These are phyloP conservation scores for Cladophialophora psammophila DNA, from an alignment of 2,329 filamentous ascomycete genomes.

Conservation along the genomic window DNA sequence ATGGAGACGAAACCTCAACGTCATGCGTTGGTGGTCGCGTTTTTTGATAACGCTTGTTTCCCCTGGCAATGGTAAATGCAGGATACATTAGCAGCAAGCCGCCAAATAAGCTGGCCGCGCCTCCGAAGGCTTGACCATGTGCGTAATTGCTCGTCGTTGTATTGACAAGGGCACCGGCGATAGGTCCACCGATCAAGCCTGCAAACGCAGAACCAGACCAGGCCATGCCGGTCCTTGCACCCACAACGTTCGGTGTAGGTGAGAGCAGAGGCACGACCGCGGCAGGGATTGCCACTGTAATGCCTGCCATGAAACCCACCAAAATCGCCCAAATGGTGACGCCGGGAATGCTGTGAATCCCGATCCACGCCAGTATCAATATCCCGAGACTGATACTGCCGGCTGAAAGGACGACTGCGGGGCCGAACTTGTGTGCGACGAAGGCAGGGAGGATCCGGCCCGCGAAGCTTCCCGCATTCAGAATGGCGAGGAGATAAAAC, in stretches of 20 bases:
- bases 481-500: slow-evolving; percentile 22
- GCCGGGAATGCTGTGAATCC: slow-evolving; percentile 6
- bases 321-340: slow-evolving; percentile 20
- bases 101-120: slow-evolving; percentile 14
- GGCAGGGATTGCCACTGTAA: slow-evolving; percentile 20
- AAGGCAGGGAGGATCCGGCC: slow-evolving; percentile 22
- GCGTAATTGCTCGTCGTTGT: slow-evolving; percentile 18
- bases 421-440: slow-evolving; percentile 18
- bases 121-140: slow-evolving; percentile 20
- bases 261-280: slow-evolving; percentile 19
- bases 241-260: slow-evolving; percentile 17
- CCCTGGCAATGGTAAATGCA: slow-evolving; percentile 18
- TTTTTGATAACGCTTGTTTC: slow-evolving; percentile 14
- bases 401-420: slow-evolving; percentile 10
- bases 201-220: slow-evolving; percentile 19
- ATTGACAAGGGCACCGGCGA: slow-evolving; percentile 23
- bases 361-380: slow-evolving; percentile 19
- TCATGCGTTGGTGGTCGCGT: neutral
- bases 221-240: slow-evolving; percentile 21
- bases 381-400: slow-evolving; percentile 15
- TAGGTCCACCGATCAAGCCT: slow-evolving; percentile 14
- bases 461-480: slow-evolving; percentile 20
- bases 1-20: neutral
- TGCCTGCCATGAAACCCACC: slow-evolving; percentile 21
- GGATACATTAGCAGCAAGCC: slow-evolving; percentile 26